A percentile compares a stretch with the other conserved stretches of the same genome.
Conservation (phyloP, 2,329 filamentous ascomycete genomes). For the Immersiporthe knoxdaviesiana region DNA sequence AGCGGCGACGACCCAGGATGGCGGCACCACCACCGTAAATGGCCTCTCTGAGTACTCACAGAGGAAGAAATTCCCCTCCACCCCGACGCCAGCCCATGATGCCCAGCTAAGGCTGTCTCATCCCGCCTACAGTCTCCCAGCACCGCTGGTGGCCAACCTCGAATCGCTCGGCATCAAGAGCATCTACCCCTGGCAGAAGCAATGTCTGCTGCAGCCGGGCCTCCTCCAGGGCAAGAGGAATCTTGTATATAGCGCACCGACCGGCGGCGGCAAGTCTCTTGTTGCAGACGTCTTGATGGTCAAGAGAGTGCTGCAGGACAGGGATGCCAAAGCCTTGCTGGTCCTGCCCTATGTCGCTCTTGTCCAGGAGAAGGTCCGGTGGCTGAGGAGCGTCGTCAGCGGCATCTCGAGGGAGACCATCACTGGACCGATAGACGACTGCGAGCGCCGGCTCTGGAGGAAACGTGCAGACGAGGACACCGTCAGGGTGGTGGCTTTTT, state of each 20-base stretch:
- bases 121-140: constrained; percentile 64
- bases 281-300: constrained; percentile 76
- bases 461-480: constrained; percentile 59
- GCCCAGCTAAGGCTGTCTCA: constrained; percentile 65
- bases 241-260: constrained; percentile 79
- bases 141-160: constrained; percentile 65
- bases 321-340: constrained; percentile 68
- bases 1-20: background rate
- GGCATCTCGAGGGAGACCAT: constrained; percentile 53
- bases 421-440: constrained; percentile 38
- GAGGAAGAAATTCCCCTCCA: constrained; percentile 54
- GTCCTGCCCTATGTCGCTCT: constrained; percentile 79
- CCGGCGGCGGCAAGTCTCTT: constrained; percentile 76
- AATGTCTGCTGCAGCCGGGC: constrained; percentile 70
- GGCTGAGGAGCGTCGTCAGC: constrained; percentile 69
- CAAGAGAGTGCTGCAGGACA: constrained; percentile 67
- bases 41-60: constrained; percentile 59
- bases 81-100: constrained; percentile 56
- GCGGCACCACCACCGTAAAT: constrained; percentile 33
- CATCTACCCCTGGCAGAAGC: constrained; percentile 81
- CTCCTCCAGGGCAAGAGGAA: constrained; percentile 68
- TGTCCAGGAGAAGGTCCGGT: constrained; percentile 78
- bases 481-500: constrained; percentile 73
- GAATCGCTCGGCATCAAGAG: constrained; percentile 66
- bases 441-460: constrained; percentile 52